These are phyloP conservation scores for Sporothrix mexicana DNA, from an alignment of 2,329 filamentous ascomycete genomes.

Conservation along the genomic window DNA sequence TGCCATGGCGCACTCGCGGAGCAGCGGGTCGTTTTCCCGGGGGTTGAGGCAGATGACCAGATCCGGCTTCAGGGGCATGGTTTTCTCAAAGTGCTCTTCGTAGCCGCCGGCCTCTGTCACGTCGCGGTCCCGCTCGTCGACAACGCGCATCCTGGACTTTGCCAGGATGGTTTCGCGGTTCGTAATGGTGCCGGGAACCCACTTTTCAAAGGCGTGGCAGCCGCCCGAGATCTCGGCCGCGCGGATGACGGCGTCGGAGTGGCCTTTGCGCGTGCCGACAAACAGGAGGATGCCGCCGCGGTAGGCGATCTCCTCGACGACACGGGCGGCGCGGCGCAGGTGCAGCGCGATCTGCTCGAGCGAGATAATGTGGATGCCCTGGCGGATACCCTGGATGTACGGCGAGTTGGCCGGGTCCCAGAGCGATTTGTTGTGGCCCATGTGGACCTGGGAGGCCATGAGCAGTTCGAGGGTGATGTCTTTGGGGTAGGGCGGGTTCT, in stretches of 20 bases:
- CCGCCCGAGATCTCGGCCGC: constrained; percentile 78
- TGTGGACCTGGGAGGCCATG: constrained; percentile 83
- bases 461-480: constrained; percentile 91
- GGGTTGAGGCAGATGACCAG: constrained; percentile 93
- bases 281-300: constrained; percentile 87
- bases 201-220: constrained; percentile 90
- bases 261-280: constrained; percentile 83
- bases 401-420: constrained; percentile 95
- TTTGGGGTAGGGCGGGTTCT: constrained; percentile 74
- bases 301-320: constrained; percentile 85
- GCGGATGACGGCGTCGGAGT: constrained; percentile 78
- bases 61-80: constrained; percentile 78
- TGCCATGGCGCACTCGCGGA: constrained; percentile 88
- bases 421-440: constrained; percentile 86
- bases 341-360: constrained; percentile 88
- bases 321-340: constrained; percentile 87
- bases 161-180: constrained; percentile 90
- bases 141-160: constrained; percentile 70
- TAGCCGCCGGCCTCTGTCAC: constrained; percentile 65
- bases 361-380: constrained; percentile 90
- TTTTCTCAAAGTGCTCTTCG: constrained; percentile 66
- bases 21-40: constrained; percentile 84
- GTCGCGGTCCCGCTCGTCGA: constrained; percentile 73
- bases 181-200: constrained; percentile 90
- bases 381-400: constrained; percentile 90